Evolutionary conservation across 352 stramenopile species (phyloP).

Genomic region (Phytopythium helicoides): DNA sequence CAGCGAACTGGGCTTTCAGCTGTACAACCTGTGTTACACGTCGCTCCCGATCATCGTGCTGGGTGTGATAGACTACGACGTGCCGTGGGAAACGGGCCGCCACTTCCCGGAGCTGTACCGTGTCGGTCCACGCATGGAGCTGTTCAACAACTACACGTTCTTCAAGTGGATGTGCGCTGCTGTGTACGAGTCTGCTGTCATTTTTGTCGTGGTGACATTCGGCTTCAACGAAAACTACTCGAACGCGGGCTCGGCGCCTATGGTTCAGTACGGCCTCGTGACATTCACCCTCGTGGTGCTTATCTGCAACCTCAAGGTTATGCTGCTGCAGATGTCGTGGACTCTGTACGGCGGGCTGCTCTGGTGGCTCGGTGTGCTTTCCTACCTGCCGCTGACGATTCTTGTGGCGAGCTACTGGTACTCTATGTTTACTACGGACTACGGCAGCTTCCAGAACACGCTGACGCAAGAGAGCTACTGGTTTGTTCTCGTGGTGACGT

Average conservation of each 20-base stretch:
- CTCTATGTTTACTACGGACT: slow-evolving; percentile 60
- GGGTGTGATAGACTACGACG: slow-evolving; percentile 80
- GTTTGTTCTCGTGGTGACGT: slow-evolving; percentile 62
- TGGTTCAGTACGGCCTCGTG: slow-evolving; percentile 80
- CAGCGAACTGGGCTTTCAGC: slow-evolving; percentile 79
- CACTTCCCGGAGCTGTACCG: slow-evolving; percentile 80
- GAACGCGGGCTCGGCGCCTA: slow-evolving; percentile 55
- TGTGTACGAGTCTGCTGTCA: slow-evolving; percentile 74
- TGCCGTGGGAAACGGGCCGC: slow-evolving; percentile 69
- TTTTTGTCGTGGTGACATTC: slow-evolving; percentile 79
- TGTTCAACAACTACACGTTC: slow-evolving; percentile 85
- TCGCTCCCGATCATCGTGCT: slow-evolving; percentile 89
- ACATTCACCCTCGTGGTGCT: slow-evolving; percentile 92
- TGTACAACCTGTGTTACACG: slow-evolving; percentile 96
- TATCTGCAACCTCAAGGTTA: slow-evolving; percentile 94
- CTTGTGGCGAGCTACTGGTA: slow-evolving; percentile 67
- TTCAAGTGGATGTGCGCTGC: slow-evolving; percentile 73
- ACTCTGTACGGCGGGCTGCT: slow-evolving; percentile 36
- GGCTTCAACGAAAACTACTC: slow-evolving; percentile 67
- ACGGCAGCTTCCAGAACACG: slow-evolving; percentile 75
- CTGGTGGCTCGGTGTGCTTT: slow-evolving; percentile 64
- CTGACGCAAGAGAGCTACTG: slow-evolving; percentile 61
- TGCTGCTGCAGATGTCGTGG: slow-evolving; percentile 81
- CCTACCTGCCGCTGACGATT: slow-evolving; percentile 62
- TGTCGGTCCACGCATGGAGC: slow-evolving; percentile 73